Percentiles rank a stretch among this genome's conserved stretches.
These are phyloP conservation scores for Grosmannia huntii DNA, from an alignment of 2,329 filamentous ascomycete species.

Conservation along the genomic window DNA sequence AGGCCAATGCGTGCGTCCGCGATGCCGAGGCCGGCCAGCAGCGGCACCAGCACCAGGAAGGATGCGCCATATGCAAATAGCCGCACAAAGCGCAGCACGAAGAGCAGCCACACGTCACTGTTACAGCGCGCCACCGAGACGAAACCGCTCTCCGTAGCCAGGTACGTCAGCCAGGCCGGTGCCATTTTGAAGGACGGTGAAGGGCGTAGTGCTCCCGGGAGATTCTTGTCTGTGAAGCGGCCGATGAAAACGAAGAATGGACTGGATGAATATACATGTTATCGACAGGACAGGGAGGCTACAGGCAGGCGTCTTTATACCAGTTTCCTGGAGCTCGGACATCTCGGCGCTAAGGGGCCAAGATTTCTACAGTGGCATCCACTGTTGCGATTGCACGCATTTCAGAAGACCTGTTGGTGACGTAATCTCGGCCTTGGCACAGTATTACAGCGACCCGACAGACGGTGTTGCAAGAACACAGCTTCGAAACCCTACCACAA, in stretches of 20 bases:
- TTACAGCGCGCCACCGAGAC: conserved; percentile 26
- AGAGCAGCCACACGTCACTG: conserved; percentile 43
- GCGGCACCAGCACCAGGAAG: conserved; percentile 44
- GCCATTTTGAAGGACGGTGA: neutral
- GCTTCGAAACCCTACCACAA: too few species aligned
- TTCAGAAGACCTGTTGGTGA: neutral
- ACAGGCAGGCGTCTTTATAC: neutral
- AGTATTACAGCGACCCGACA: neutral
- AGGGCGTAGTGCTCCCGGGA: neutral
- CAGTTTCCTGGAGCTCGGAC: neutral
- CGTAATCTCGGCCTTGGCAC: neutral
- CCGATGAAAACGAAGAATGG: too few species aligned
- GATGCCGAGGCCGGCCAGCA: conserved; percentile 35
- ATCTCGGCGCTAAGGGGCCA: neutral
- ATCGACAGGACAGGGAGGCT: neutral
- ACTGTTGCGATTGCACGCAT: neutral
- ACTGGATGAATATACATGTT: too few species aligned
- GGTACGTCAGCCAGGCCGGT: neutral
- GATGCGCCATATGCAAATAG: conserved; percentile 50
- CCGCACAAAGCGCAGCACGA: conserved; percentile 45
- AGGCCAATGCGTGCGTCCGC: conserved; percentile 41
- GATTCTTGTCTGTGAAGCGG: too few species aligned
- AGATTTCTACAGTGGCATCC: neutral
- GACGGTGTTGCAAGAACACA: neutral
- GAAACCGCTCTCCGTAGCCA: conserved; percentile 29